A percentile compares a stretch with the other conserved stretches of the same genome.
Evolutionary conservation across 805 yeast species (phyloP).

Genomic region (Starmerella floricola): DNA sequence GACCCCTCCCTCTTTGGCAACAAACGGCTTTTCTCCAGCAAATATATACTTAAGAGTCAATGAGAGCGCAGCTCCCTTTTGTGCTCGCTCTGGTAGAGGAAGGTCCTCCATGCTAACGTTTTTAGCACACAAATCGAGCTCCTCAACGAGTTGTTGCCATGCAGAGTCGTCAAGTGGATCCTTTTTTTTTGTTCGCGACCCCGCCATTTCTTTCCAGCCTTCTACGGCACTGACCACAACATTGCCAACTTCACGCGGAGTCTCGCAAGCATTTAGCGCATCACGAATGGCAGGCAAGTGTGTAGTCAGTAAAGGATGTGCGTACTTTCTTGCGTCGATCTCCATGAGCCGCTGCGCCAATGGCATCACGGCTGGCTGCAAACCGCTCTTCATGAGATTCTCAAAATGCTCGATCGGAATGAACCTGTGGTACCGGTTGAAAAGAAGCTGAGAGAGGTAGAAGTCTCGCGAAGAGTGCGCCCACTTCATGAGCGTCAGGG

Average conservation of each 20-base stretch:
- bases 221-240: not conserved
- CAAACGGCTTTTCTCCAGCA: not conserved
- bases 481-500: constrained; percentile 15
- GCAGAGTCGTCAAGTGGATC: not conserved
- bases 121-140: not conserved
- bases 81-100: not conserved
- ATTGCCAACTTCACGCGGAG: not conserved
- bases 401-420: not conserved
- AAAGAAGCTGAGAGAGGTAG: constrained; percentile 13
- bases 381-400: not conserved
- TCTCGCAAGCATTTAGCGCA: not conserved
- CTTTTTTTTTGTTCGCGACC: not conserved
- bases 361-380: not conserved
- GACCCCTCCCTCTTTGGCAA: constrained; percentile 1
- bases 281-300: constrained; percentile 6
- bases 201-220: not conserved
- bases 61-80: constrained; percentile 4
- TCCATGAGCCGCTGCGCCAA: not conserved
- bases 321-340: not conserved
- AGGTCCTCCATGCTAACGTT: not conserved
- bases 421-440: constrained; percentile 7
- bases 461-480: constrained; percentile 10
- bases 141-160: constrained; percentile 2
- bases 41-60: constrained; percentile 3
- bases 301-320: not conserved